Evolutionary conservation across 352 stramenopile genomes (phyloP).

Genomic region (Globisporangium cylindrosporum): DNA sequence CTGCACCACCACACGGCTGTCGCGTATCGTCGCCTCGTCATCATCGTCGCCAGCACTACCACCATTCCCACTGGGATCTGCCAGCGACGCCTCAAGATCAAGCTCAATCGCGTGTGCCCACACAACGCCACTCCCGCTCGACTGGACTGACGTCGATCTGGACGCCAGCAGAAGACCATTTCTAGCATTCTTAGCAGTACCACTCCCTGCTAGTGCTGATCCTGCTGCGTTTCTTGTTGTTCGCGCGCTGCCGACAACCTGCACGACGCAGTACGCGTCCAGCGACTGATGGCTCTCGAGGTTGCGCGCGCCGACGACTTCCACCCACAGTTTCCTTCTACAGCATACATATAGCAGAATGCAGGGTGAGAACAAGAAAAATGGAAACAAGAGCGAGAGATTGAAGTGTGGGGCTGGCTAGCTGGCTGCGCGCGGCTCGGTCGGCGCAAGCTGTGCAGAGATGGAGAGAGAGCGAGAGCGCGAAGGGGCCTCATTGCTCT

Average conservation of each 20-base stretch:
- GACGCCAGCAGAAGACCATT: conserved; percentile 1
- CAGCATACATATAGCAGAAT: neutral
- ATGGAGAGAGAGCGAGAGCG: neutral
- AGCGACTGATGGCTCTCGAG: conserved; percentile 56
- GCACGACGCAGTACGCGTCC: conserved; percentile 70
- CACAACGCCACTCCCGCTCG: conserved; percentile 26
- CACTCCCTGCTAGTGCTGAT: neutral
- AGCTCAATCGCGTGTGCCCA: conserved; percentile 54
- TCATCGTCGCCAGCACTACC: conserved; percentile 10
- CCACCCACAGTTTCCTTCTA: conserved; percentile 53
- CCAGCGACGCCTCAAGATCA: conserved; percentile 5
- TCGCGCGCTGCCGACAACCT: conserved; percentile 20
- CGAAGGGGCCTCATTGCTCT: neutral
- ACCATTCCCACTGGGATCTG: conserved; percentile 7
- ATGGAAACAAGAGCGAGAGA: neutral
- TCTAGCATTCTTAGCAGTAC: neutral
- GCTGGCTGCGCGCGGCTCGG: neutral
- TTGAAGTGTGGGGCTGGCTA: conserved; percentile 5
- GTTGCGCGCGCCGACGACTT: conserved; percentile 71
- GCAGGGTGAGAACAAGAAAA: neutral
- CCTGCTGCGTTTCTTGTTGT: neutral
- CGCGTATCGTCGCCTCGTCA: neutral
- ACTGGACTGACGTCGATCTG: conserved; percentile 18
- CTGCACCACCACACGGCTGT: conserved; percentile 31
- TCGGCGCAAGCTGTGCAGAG: neutral